A percentile compares a stretch with the other conserved stretches of the same genome.
These are phyloP conservation scores for Diaporthe eres DNA, from an alignment of 2,329 filamentous ascomycete genomes.

Conservation along the genomic window DNA sequence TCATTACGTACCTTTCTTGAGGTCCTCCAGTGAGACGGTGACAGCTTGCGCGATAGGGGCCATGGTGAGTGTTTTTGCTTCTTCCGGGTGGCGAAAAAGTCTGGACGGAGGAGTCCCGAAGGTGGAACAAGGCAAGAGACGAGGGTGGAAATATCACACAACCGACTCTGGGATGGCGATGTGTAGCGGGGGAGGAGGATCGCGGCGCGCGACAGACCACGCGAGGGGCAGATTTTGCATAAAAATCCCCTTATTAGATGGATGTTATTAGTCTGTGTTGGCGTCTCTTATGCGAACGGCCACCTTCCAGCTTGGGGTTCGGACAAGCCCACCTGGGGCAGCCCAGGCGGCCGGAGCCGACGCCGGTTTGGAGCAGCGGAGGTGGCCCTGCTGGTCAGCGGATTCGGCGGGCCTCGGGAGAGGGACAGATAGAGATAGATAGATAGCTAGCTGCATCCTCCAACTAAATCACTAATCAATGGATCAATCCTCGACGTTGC, in stretches of 20 bases:
- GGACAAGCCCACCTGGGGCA: constrained; percentile 20
- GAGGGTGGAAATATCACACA: not conserved
- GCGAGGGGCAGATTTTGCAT: constrained; percentile 29
- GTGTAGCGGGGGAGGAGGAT: not conserved
- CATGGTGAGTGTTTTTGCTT: constrained; percentile 51
- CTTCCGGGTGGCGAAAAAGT: constrained; percentile 22
- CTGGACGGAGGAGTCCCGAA: constrained; percentile 17
- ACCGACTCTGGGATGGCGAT: not conserved
- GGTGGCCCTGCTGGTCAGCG: constrained; percentile 18
- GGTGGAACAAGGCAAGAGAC: not conserved
- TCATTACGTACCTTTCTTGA: constrained; percentile 64
- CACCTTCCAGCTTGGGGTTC: constrained; percentile 31
- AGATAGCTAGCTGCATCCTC: not conserved
- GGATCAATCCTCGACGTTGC: not conserved
- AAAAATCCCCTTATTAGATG: not conserved
- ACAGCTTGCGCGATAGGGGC: constrained; percentile 67
- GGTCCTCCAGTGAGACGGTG: constrained; percentile 73
- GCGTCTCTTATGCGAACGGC: constrained; percentile 7
- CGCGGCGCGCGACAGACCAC: not conserved
- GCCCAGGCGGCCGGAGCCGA: constrained; percentile 32
- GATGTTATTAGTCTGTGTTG: constrained; percentile 23
- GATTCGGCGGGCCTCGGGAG: constrained; percentile 17
- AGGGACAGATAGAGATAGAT: not conserved
- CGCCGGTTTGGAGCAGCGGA: constrained; percentile 23
- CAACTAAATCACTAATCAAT: not conserved